Evolutionary conservation across 345 rosid species (phyloP).

Genomic region (Gossypium turneri): DNA sequence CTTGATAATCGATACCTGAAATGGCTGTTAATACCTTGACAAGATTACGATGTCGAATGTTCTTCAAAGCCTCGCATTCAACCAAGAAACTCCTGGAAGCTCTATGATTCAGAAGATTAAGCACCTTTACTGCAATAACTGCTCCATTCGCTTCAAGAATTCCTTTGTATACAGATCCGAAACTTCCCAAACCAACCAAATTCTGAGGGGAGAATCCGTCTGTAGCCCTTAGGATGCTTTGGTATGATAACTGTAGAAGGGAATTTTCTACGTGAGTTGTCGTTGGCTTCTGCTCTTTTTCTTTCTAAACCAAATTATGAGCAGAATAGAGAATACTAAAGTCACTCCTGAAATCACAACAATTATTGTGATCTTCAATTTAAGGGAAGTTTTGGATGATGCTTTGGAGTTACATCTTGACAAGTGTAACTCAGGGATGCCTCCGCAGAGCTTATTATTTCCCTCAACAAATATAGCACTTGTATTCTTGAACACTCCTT

Average conservation of each 20-base stretch:
- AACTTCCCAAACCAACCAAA: background rate
- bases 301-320: background rate
- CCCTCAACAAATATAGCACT: constrained; percentile 15
- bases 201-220: background rate
- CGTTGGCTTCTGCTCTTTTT: background rate
- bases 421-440: constrained; percentile 8
- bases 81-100: constrained; percentile 25
- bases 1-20: constrained; percentile 8
- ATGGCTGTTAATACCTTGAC: constrained; percentile 22
- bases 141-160: background rate
- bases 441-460: constrained; percentile 25
- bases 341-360: background rate
- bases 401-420: constrained; percentile 16
- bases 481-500: constrained; percentile 27
- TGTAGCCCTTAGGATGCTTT: background rate
- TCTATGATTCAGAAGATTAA: constrained; percentile 31
- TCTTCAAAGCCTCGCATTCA: constrained; percentile 23
- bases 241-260: constrained; percentile 5
- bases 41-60: constrained; percentile 40
- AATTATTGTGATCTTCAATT: constrained; percentile 7
- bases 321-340: background rate
- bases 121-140: constrained; percentile 30
- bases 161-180: background rate
- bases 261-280: background rate
- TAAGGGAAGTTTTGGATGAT: background rate